phyloP scores from a whole-genome alignment of 352 stramenopile species.

The Phytopythium ostracodes region DNA sequence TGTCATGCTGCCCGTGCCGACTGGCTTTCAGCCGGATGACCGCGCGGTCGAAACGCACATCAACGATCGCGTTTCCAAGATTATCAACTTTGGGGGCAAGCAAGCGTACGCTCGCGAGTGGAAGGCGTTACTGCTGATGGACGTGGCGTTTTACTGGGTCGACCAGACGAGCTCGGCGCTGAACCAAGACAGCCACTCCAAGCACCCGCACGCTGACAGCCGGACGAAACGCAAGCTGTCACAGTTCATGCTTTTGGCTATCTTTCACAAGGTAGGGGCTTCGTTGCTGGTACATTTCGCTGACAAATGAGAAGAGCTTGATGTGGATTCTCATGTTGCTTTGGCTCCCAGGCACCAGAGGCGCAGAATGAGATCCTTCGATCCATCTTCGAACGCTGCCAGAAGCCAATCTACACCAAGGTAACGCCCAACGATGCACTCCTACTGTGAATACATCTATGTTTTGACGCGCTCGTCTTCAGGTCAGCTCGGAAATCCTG shows the following conservation, averaged over 20 bases:
- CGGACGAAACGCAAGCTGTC: constrained; percentile 16
- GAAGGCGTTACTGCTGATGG: constrained; percentile 75
- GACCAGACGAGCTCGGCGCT: constrained; percentile 14
- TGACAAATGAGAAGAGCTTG: not conserved
- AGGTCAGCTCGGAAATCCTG: constrained; percentile 12
- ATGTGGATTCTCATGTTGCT: not conserved
- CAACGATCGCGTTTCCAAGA: constrained; percentile 25
- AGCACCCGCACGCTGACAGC: constrained; percentile 10
- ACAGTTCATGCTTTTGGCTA: constrained; percentile 24
- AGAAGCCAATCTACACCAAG: constrained; percentile 25
- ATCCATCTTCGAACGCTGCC: constrained; percentile 27
- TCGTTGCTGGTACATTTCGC: constrained; percentile 4
- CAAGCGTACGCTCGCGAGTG: constrained; percentile 65
- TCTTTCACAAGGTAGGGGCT: constrained; percentile 43
- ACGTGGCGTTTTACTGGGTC: constrained; percentile 66
- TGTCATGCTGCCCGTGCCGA: not conserved
- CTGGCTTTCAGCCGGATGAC: constrained; percentile 7
- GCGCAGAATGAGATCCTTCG: constrained; percentile 44
- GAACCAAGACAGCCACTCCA: constrained; percentile 1
- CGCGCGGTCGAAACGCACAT: constrained; percentile 18
- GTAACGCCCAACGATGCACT: constrained; percentile 8
- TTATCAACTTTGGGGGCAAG: constrained; percentile 64
- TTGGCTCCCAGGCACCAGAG: constrained; percentile 34
- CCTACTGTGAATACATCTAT: not conserved
- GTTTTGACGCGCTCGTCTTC: not conserved